Evolutionary conservation across 1,284 basidiomycete genomes (phyloP).

Genomic region (Fistulina hepatica): DNA sequence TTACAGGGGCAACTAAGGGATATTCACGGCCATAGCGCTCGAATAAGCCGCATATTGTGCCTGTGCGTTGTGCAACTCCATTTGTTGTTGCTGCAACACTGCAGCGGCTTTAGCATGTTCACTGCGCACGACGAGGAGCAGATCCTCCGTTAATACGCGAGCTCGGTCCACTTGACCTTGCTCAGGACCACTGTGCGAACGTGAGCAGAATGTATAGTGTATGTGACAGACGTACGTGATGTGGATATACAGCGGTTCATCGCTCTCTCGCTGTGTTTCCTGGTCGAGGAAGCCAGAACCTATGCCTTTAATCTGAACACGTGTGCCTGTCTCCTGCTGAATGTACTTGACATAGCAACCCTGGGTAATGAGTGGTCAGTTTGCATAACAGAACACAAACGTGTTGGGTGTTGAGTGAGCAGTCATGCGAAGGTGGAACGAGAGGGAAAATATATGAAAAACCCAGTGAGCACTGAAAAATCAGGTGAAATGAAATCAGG

Average conservation of each 20-base stretch:
- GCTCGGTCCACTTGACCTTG: slow-evolving; percentile 80
- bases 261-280: slow-evolving; percentile 84
- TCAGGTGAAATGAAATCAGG: neutral
- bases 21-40: slow-evolving; percentile 32
- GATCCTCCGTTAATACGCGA: slow-evolving; percentile 80
- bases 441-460: neutral
- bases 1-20: slow-evolving; percentile 45
- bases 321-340: slow-evolving; percentile 89
- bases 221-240: slow-evolving; percentile 58
- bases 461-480: slow-evolving; percentile 5
- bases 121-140: slow-evolving; percentile 73
- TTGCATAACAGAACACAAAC: no score
- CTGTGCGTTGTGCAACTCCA: slow-evolving; percentile 75
- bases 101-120: slow-evolving; percentile 77
- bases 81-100: slow-evolving; percentile 57
- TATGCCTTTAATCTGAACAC: slow-evolving; percentile 96
- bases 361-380: slow-evolving; percentile 35
- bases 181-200: slow-evolving; percentile 66
- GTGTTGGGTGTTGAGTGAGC: no score
- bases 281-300: slow-evolving; percentile 95
- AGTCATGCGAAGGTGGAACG: neutral
- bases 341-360: slow-evolving; percentile 99
- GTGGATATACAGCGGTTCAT: slow-evolving; percentile 92
- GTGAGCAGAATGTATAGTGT: slow-evolving; percentile 6
- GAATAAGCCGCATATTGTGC: slow-evolving; percentile 62